Conservation (phyloP, 805 yeast genomes). For the Lachancea quebecensis region DNA sequence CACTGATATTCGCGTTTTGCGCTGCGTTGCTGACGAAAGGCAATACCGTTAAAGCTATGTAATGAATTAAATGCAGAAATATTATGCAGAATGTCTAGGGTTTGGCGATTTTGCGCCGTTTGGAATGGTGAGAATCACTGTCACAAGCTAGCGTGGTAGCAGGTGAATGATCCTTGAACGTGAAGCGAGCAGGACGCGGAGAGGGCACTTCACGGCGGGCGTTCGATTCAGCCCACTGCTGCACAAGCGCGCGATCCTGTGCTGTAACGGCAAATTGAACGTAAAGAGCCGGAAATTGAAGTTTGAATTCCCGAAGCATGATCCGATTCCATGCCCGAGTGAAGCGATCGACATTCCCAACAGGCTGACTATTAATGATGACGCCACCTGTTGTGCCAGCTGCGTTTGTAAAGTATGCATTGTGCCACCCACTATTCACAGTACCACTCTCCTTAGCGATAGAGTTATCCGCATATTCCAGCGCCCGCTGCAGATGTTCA, state of each 20-base stretch:
- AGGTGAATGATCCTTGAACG: conserved; percentile 3
- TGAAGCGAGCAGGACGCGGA: background rate
- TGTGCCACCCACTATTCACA: too few species aligned
- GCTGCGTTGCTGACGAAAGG: background rate
- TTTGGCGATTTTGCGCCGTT: conserved; percentile 3
- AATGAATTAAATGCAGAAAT: too few species aligned
- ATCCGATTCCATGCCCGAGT: conserved; percentile 28
- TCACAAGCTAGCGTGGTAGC: conserved; percentile 8
- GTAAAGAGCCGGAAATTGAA: conserved; percentile 24
- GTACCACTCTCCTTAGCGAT: too few species aligned
- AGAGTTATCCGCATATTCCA: background rate
- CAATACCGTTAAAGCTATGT: background rate
- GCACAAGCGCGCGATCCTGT: background rate
- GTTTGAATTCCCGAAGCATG: conserved; percentile 23
- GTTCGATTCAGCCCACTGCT: conserved; percentile 2
- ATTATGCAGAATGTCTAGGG: too few species aligned
- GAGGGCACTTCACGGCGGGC: background rate
- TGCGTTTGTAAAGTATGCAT: too few species aligned
- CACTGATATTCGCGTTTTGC: too few species aligned
- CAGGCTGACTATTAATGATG: too few species aligned
- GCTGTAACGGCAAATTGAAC: background rate
- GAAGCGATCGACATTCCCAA: too few species aligned
- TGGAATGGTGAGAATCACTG: conserved; percentile 2
- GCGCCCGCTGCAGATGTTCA: conserved; percentile 7
- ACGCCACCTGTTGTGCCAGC: too few species aligned